A percentile compares a stretch with the other conserved stretches of the same genome.
Evolutionary conservation across 2,329 filamentous ascomycete genomes (phyloP).

Genomic region (Stemphylium lycopersici): DNA sequence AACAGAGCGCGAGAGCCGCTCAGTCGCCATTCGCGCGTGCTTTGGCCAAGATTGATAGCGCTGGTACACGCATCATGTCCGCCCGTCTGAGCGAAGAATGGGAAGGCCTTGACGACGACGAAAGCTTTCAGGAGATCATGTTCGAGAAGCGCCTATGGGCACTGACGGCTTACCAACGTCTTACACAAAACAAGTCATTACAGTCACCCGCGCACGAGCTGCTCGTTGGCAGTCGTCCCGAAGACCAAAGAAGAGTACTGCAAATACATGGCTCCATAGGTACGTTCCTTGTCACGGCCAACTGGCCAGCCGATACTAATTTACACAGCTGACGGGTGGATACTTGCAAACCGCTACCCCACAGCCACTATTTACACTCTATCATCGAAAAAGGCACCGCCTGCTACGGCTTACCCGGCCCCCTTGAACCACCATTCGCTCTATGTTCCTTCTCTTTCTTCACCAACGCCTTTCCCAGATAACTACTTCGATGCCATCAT

Average conservation of each 20-base stretch:
- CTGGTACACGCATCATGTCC: conserved; percentile 33
- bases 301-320: conserved; percentile 4
- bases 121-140: conserved; percentile 33
- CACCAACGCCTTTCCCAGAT: conserved; percentile 33
- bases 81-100: conserved; percentile 35
- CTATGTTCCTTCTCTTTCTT: conserved; percentile 29
- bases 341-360: conserved; percentile 34
- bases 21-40: conserved; percentile 31
- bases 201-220: conserved; percentile 35
- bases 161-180: conserved; percentile 32
- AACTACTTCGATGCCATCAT: conserved; percentile 35
- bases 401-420: conserved; percentile 32
- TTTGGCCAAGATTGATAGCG: conserved; percentile 34
- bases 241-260: conserved; percentile 30
- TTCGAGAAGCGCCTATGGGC: conserved; percentile 40
- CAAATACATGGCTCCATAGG: conserved; percentile 35
- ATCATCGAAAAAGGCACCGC: conserved; percentile 26
- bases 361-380: conserved; percentile 32
- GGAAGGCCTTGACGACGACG: conserved; percentile 35
- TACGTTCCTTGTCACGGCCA: conserved; percentile 5
- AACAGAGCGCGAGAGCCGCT: conserved; percentile 22
- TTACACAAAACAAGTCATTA: conserved; percentile 36
- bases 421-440: conserved; percentile 37
- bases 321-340: conserved; percentile 32
- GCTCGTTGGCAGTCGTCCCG: conserved; percentile 26